These are phyloP conservation scores for Penicillium sp. DNA, from an alignment of 2,329 filamentous ascomycete species.

Conservation along the genomic window DNA sequence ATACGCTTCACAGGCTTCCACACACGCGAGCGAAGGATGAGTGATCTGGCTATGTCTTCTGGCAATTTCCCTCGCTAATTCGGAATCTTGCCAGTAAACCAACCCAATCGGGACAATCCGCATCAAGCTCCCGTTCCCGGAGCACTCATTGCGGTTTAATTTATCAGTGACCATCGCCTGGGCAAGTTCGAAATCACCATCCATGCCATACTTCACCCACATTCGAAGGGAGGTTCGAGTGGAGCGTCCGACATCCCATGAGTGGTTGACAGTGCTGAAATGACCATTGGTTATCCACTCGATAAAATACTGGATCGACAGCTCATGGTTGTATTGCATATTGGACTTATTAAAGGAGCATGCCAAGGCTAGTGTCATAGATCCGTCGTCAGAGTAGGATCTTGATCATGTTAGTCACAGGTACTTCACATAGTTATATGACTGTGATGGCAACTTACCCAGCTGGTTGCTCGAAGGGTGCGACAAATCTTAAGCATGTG, in stretches of 20 bases:
- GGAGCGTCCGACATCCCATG: conserved; percentile 43
- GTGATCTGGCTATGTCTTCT: conserved; percentile 34
- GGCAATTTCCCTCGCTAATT: conserved; percentile 27
- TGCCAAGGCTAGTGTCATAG: conserved; percentile 47
- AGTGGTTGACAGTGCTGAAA: conserved; percentile 35
- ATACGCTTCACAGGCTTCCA: conserved; percentile 44
- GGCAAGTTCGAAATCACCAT: conserved; percentile 3
- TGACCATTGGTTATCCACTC: conserved; percentile 40
- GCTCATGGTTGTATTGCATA: conserved; percentile 31
- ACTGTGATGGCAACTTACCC: conserved; percentile 26
- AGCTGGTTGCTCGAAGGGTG: conserved; percentile 37
- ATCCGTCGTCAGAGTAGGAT: conserved; percentile 47
- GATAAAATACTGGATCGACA: conserved; percentile 39
- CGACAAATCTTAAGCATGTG: conserved; percentile 34
- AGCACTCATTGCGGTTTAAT: conserved; percentile 19
- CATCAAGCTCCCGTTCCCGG: conserved; percentile 48
- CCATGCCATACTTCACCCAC: conserved; percentile 28
- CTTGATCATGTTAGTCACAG: conserved; percentile 17
- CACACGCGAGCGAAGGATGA: conserved; percentile 41
- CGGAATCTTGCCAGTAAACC: conserved; percentile 26
- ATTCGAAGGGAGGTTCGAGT: conserved; percentile 34
- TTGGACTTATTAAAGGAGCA: conserved; percentile 38
- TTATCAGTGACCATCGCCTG: conserved; percentile 20
- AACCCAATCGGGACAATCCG: conserved; percentile 42
- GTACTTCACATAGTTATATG: no score